phyloP scores from a whole-genome alignment of 2,329 filamentous ascomycete species.

The Ophiostoma ulmi region DNA sequence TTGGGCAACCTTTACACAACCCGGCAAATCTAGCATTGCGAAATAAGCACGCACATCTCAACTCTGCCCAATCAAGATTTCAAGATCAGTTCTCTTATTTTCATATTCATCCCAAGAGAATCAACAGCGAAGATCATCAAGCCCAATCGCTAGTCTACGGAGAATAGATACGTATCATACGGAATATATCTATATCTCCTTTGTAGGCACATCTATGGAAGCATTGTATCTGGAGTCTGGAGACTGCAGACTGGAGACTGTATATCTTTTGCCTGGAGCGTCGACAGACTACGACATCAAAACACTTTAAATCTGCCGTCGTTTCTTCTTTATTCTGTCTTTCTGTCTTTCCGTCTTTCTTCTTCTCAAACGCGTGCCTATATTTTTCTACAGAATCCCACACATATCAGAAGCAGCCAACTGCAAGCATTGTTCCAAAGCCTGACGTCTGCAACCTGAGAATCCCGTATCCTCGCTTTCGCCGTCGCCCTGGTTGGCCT shows the following conservation, averaged over 20 bases:
- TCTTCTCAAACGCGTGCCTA: neutral
- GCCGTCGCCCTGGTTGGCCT: neutral
- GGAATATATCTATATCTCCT: neutral
- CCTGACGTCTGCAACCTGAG: no score
- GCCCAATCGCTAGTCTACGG: no score
- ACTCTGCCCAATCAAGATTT: no score
- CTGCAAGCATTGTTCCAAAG: no score
- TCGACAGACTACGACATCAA: conserved; percentile 3
- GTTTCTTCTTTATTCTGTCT: neutral
- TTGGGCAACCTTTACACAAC: no score
- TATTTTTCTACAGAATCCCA: neutral
- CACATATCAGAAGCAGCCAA: neutral
- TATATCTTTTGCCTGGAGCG: neutral
- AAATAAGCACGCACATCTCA: no score
- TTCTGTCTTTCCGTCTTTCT: no score
- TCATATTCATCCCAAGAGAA: no score
- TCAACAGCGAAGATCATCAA: neutral
- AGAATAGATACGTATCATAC: neutral
- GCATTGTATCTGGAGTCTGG: neutral
- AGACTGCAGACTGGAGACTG: neutral
- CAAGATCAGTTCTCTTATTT: no score
- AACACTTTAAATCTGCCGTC: neutral
- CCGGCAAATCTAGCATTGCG: no score
- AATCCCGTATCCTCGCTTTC: no score
- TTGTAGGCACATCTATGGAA: neutral